A percentile compares a stretch with the other conserved stretches of the same genome.
phyloP scores from a whole-genome alignment of 2,329 filamentous ascomycete species.

The Stachybotrys elegans region DNA sequence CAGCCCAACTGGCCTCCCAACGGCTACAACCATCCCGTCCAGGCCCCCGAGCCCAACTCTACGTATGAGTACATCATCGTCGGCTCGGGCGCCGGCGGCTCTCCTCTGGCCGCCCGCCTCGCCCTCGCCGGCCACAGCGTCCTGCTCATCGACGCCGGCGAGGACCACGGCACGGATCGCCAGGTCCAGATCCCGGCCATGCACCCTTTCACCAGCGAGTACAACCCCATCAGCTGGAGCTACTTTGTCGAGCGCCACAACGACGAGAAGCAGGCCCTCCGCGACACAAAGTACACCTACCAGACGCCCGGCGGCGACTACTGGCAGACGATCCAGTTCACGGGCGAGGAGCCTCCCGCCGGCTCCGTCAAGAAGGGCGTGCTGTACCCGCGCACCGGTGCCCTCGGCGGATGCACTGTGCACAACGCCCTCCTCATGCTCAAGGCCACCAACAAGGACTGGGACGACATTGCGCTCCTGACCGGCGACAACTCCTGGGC shows the following conservation, averaged over 20 bases:
- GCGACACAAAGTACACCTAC: slow-evolving; percentile 56
- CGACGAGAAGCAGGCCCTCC: slow-evolving; percentile 44
- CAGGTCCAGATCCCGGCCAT: slow-evolving; percentile 52
- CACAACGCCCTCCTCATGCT: slow-evolving; percentile 52
- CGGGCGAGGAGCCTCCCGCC: slow-evolving; percentile 31
- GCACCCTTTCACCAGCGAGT: slow-evolving; percentile 48
- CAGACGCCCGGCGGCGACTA: slow-evolving; percentile 36
- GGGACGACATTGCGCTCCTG: slow-evolving; percentile 30
- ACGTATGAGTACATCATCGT: slow-evolving; percentile 60
- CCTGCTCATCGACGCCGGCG: slow-evolving; percentile 54
- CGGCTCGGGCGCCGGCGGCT: slow-evolving; percentile 52
- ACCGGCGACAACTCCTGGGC: slow-evolving; percentile 39
- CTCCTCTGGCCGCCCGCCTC: slow-evolving; percentile 49
- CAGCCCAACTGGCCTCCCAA: no score
- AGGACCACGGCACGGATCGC: slow-evolving; percentile 41
- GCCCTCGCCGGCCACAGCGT: slow-evolving; percentile 51
- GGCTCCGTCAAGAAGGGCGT: slow-evolving; percentile 36
- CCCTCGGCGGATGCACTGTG: slow-evolving; percentile 46
- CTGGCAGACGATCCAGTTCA: no score
- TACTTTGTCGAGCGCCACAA: slow-evolving; percentile 60
- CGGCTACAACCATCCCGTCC: no score
- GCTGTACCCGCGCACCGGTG: slow-evolving; percentile 41
- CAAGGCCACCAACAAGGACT: slow-evolving; percentile 35
- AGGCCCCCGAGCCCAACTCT: no score
- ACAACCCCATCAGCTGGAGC: slow-evolving; percentile 54